These are phyloP conservation scores for Capillidium rhysosporum DNA, from an alignment of 371 early-diverging fungal genomes.

Conservation along the genomic window DNA sequence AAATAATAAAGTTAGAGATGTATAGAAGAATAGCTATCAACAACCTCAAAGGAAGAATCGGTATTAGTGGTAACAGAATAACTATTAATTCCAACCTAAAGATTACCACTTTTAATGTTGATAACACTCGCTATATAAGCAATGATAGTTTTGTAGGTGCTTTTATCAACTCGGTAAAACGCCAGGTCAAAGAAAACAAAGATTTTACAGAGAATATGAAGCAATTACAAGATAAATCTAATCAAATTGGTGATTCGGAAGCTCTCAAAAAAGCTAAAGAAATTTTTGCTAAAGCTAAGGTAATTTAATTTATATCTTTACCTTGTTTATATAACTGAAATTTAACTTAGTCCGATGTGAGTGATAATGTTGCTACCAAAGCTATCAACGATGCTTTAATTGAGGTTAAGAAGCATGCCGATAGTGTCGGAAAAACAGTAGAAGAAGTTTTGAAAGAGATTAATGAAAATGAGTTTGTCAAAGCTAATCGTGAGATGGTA, in stretches of 20 bases:
- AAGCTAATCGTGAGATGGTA: slow-evolving; percentile 59
- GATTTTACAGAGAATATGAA: slow-evolving; percentile 76
- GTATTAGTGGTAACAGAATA: too few species aligned
- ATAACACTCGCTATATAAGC: neutral
- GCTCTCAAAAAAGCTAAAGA: slow-evolving; percentile 73
- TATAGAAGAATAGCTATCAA: too few species aligned
- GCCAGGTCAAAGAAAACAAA: slow-evolving; percentile 81
- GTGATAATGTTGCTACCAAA: slow-evolving; percentile 22
- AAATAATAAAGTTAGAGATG: too few species aligned
- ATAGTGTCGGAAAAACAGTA: slow-evolving; percentile 47
- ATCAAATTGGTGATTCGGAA: slow-evolving; percentile 65
- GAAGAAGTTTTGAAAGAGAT: slow-evolving; percentile 64
- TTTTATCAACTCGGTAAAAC: slow-evolving; percentile 69
- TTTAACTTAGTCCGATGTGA: slow-evolving; percentile 15
- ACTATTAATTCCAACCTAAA: too few species aligned
- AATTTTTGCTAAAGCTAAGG: slow-evolving; percentile 46
- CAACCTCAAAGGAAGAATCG: too few species aligned
- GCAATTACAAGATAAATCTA: slow-evolving; percentile 63
- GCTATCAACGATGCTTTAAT: slow-evolving; percentile 51
- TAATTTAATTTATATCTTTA: slow-evolving; percentile 10
- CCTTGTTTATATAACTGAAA: neutral
- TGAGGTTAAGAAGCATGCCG: slow-evolving; percentile 49
- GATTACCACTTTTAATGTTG: neutral
- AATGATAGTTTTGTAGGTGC: slow-evolving; percentile 15
- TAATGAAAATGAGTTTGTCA: slow-evolving; percentile 63